A percentile compares a stretch with the other conserved stretches of the same genome.
phyloP scores from a whole-genome alignment of 2,329 filamentous ascomycete species.

The Penicillium sp. region DNA sequence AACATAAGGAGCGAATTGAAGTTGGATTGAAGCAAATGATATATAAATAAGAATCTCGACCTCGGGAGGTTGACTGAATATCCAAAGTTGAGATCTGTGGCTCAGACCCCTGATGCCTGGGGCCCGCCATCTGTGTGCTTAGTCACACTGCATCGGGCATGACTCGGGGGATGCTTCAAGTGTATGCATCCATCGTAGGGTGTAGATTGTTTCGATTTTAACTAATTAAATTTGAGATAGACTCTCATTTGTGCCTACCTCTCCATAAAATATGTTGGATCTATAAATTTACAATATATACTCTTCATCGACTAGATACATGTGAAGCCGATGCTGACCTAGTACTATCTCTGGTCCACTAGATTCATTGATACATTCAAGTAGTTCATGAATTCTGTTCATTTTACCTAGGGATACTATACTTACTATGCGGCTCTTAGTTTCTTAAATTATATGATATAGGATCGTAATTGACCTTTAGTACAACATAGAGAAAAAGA shows the following conservation, averaged over 20 bases:
- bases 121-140: slow-evolving; percentile 22
- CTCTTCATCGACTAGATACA: background rate
- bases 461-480: background rate
- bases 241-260: background rate
- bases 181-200: background rate
- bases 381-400: too few relatives aligned
- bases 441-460: background rate
- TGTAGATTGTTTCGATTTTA: background rate
- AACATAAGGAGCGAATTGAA: slow-evolving; percentile 24
- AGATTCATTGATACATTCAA: background rate
- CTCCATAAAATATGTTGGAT: background rate
- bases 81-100: slow-evolving; percentile 9
- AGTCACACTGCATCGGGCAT: slow-evolving; percentile 8
- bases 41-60: background rate
- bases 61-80: background rate
- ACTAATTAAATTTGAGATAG: background rate
- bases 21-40: slow-evolving; percentile 14
- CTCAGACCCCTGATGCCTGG: slow-evolving; percentile 17
- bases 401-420: background rate
- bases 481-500: background rate
- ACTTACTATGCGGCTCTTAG: background rate
- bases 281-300: background rate
- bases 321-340: background rate
- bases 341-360: background rate
- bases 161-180: too few relatives aligned